Conservation (phyloP, 305 asterid genomes). For the Vinca major region DNA sequence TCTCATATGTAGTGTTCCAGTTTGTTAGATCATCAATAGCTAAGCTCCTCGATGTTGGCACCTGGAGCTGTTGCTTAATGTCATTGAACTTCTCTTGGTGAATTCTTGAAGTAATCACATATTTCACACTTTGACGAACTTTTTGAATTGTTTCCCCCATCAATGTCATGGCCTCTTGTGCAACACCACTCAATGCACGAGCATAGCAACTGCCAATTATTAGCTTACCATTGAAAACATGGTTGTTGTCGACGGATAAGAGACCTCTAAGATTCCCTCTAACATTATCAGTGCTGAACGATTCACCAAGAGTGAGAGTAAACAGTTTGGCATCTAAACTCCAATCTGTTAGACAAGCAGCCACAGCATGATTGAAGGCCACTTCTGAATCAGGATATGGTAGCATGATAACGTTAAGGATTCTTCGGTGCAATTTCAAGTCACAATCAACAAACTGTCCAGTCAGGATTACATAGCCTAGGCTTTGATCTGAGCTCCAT, state of each 20-base stretch:
- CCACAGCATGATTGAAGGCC: constrained; percentile 41
- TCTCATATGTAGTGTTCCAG: constrained; percentile 84
- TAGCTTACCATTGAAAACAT: constrained; percentile 60
- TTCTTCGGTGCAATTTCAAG: constrained; percentile 63
- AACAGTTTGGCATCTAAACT: constrained; percentile 41
- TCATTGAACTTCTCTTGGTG: constrained; percentile 45
- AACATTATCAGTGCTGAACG: constrained; percentile 27
- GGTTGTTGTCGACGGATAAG: constrained; percentile 38
- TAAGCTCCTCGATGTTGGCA: constrained; percentile 57
- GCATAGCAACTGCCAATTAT: constrained; percentile 59
- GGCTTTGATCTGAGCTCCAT: constrained; percentile 51
- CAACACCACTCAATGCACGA: constrained; percentile 48
- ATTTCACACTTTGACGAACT: constrained; percentile 68
- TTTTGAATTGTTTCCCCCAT: constrained; percentile 38
- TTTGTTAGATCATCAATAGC: constrained; percentile 44
- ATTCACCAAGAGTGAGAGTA: constrained; percentile 43
- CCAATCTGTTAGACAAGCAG: constrained; percentile 68
- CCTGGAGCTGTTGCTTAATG: constrained; percentile 67
- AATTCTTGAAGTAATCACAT: constrained; percentile 41
- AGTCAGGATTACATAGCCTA: constrained; percentile 45
- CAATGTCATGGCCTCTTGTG: constrained; percentile 42
- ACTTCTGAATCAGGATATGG: constrained; percentile 55
- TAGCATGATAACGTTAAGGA: constrained; percentile 39
- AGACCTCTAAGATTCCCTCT: constrained; percentile 45
- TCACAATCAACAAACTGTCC: constrained; percentile 70